phyloP scores from a whole-genome alignment of 129 eudicot genomes.

The carrot (Daucus carota) region DNA sequence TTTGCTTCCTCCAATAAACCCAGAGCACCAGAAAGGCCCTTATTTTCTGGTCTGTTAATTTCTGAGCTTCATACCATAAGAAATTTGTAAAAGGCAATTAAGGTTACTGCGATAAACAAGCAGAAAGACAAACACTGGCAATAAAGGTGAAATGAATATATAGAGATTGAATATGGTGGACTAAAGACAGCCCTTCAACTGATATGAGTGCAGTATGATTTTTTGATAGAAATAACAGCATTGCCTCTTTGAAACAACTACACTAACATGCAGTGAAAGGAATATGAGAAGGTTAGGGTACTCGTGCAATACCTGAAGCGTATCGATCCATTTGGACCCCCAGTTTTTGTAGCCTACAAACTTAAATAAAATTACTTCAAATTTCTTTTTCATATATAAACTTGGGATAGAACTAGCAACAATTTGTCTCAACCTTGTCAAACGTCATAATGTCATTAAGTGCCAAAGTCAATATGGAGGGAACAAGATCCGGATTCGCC shows the following conservation, averaged over 20 bases:
- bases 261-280: neutral
- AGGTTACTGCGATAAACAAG: slow-evolving; percentile 12
- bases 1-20: slow-evolving; percentile 65
- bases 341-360: slow-evolving; percentile 89
- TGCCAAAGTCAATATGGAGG: slow-evolving; percentile 72
- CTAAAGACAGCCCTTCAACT: neutral
- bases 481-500: slow-evolving; percentile 68
- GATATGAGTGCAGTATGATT: neutral
- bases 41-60: slow-evolving; percentile 83
- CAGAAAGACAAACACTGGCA: neutral
- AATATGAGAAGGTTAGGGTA: neutral
- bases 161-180: neutral
- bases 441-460: slow-evolving; percentile 83
- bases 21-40: slow-evolving; percentile 77
- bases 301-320: slow-evolving; percentile 63
- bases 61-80: slow-evolving; percentile 76
- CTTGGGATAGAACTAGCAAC: slow-evolving; percentile 13
- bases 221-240: neutral
- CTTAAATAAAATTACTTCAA: slow-evolving; percentile 23
- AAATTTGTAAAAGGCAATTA: slow-evolving; percentile 11
- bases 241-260: neutral
- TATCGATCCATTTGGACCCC: slow-evolving; percentile 98
- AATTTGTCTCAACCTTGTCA: slow-evolving; percentile 66
- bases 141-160: neutral
- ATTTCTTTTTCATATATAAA: slow-evolving; percentile 10